phyloP scores from a whole-genome alignment of 371 early-diverging fungal genomes.

The Apophysomyces elegans region DNA sequence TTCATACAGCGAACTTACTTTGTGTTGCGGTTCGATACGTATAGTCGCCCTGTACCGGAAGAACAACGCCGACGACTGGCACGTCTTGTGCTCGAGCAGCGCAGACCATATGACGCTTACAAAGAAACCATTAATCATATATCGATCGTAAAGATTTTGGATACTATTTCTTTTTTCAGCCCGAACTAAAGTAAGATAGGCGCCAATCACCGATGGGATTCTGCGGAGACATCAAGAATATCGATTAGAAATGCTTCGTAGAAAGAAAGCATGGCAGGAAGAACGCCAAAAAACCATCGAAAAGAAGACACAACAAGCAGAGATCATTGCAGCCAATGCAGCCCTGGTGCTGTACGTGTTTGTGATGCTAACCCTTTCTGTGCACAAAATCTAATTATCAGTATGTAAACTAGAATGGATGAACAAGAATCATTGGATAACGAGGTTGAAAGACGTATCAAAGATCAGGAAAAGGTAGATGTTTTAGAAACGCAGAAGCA shows the following conservation, averaged over 20 bases:
- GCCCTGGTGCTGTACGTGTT: not conserved
- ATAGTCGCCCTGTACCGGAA: not conserved
- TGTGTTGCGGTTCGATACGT: not conserved
- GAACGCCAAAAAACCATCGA: not conserved
- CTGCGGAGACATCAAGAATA: not conserved
- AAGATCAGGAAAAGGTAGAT: constrained; percentile 2
- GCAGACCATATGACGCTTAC: not conserved
- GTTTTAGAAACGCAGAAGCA: not conserved
- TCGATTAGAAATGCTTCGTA: not conserved
- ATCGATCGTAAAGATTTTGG: not conserved
- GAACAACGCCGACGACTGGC: constrained; percentile 1
- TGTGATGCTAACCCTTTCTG: not conserved
- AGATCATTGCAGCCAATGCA: not conserved
- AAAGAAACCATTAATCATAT: not conserved
- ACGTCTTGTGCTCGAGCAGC: not conserved
- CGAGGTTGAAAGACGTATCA: constrained; percentile 2
- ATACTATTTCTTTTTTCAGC: not conserved
- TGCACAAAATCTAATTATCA: not conserved
- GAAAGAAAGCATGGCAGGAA: constrained; percentile 1
- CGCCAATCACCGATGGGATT: not conserved
- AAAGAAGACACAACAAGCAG: not conserved
- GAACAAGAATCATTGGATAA: constrained; percentile 1
- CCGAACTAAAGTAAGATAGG: not conserved
- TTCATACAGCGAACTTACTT: not conserved
- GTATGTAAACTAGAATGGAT: not conserved